Evolutionary conservation across 768 basidiomycete genomes (phyloP).

Genomic region (Phanerodontia chrysosporium): DNA sequence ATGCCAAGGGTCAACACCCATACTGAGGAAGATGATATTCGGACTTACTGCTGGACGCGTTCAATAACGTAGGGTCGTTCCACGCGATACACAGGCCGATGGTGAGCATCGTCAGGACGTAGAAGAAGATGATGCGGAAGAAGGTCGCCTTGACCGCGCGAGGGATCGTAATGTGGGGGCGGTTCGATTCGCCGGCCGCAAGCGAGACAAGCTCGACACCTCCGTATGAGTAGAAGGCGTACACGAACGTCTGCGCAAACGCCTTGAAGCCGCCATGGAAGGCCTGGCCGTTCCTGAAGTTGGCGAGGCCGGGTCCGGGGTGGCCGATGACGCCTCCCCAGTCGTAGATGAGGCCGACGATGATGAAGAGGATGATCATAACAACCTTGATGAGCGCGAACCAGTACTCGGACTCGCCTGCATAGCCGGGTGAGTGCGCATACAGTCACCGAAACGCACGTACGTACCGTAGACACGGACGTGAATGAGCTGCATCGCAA

Average conservation of each 20-base stretch:
- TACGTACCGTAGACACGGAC: conserved; percentile 52
- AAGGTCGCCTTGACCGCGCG: conserved; percentile 66
- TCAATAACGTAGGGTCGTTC: conserved; percentile 48
- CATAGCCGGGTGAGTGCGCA: neutral
- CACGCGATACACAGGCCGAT: conserved; percentile 66
- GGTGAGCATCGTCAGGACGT: conserved; percentile 57
- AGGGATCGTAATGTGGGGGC: conserved; percentile 60
- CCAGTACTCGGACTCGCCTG: conserved; percentile 63
- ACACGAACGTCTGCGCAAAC: conserved; percentile 59
- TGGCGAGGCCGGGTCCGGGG: conserved; percentile 50
- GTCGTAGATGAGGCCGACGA: conserved; percentile 57
- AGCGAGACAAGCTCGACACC: conserved; percentile 69
- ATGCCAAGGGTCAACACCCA: neutral
- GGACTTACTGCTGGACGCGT: conserved; percentile 38
- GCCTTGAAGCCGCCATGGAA: conserved; percentile 50
- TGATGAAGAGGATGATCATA: conserved; percentile 58
- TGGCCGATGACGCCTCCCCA: conserved; percentile 58
- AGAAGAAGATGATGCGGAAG: conserved; percentile 62
- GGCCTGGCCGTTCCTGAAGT: conserved; percentile 46
- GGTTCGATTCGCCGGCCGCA: conserved; percentile 67
- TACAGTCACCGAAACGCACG: neutral
- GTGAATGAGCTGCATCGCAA: conserved; percentile 50
- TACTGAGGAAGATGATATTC: neutral
- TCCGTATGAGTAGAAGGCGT: conserved; percentile 66
- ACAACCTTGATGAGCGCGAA: conserved; percentile 60